A percentile compares a stretch with the other conserved stretches of the same genome.
phyloP scores from a whole-genome alignment of 768 basidiomycete genomes.

The Boletellus emodensis region DNA sequence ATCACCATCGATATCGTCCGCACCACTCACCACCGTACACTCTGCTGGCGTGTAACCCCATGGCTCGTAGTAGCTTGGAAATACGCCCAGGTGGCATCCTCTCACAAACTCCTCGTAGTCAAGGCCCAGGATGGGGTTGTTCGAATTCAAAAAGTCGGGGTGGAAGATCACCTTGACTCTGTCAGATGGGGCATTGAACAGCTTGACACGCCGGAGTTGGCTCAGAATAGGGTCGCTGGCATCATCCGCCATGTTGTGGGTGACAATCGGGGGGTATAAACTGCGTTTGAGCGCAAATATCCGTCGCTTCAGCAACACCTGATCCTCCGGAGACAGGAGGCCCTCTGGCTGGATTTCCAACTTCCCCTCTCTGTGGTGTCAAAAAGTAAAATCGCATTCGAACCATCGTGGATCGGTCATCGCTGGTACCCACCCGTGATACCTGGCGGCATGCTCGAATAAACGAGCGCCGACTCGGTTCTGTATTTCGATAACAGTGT shows the following conservation, averaged over 20 bases:
- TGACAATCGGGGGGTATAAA: constrained; percentile 92
- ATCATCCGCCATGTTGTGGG: constrained; percentile 98
- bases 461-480: constrained; percentile 87
- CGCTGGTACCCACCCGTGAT: constrained; percentile 66
- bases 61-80: constrained; percentile 96
- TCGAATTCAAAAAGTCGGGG: constrained; percentile 96
- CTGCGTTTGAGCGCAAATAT: constrained; percentile 96
- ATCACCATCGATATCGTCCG: background rate
- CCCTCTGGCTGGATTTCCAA: constrained; percentile 68
- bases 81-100: constrained; percentile 97
- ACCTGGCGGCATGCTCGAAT: constrained; percentile 92
- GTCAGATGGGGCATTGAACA: constrained; percentile 86
- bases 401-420: background rate
- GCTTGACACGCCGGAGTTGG: constrained; percentile 88
- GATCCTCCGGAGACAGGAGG: constrained; percentile 87
- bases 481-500: constrained; percentile 95
- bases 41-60: constrained; percentile 98
- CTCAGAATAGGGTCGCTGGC: constrained; percentile 88
- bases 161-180: constrained; percentile 98
- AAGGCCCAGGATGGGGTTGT: constrained; percentile 94
- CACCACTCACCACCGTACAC: constrained; percentile 82
- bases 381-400: background rate
- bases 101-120: constrained; percentile 99
- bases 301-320: constrained; percentile 89
- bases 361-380: constrained; percentile 57